phyloP scores from a whole-genome alignment of 129 eudicot species.

The Flaveria sonorensis region DNA sequence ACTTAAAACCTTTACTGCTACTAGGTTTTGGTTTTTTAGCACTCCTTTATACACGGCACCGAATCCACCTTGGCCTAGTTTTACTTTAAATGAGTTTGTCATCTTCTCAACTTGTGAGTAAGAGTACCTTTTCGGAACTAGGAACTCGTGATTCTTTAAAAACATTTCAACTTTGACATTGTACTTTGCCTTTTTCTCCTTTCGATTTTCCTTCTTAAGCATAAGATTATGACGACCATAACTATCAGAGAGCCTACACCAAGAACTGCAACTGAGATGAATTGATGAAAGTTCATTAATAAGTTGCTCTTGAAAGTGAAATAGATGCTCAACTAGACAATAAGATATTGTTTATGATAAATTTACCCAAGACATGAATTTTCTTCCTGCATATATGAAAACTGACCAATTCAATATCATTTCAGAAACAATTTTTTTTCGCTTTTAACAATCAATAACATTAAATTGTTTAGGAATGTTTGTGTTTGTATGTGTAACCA shows the following conservation, averaged over 20 bases:
- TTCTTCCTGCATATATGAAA: not conserved
- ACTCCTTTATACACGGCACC: not conserved
- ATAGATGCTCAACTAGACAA: too few relatives aligned
- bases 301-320: not conserved
- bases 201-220: not conserved
- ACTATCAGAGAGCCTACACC: not conserved
- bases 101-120: constrained; percentile 37
- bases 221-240: not conserved
- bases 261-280: not conserved
- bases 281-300: not conserved
- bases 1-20: not conserved
- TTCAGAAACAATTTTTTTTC: not conserved
- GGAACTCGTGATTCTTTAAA: constrained; percentile 28
- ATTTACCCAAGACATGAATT: not conserved
- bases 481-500: not conserved
- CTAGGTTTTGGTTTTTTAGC: not conserved
- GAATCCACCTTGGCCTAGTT: constrained; percentile 39
- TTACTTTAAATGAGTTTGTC: constrained; percentile 32
- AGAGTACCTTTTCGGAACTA: constrained; percentile 38
- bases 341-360: too few relatives aligned
- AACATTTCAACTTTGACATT: constrained; percentile 28
- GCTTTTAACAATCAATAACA: not conserved
- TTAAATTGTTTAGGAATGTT: not conserved
- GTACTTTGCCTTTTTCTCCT: not conserved
- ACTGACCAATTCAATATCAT: not conserved